These are phyloP conservation scores for Hypoxylon sp. DNA, from an alignment of 2,329 filamentous ascomycete species.

Conservation along the genomic window DNA sequence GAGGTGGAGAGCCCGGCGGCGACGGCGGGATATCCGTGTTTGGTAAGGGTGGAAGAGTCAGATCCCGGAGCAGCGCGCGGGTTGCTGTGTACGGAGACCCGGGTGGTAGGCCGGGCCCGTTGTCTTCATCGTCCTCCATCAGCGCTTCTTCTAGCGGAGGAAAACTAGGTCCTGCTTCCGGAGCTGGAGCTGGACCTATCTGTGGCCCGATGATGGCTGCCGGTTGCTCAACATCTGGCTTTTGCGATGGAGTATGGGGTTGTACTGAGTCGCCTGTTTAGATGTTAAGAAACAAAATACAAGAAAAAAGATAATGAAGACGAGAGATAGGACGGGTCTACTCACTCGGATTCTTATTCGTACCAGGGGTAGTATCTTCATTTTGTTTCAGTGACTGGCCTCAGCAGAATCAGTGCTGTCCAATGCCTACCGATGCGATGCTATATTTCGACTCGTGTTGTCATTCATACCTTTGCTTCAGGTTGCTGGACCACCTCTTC, in stretches of 20 bases:
- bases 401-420: constrained; percentile 55
- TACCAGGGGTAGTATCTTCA: constrained; percentile 40
- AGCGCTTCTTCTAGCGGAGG: constrained; percentile 54
- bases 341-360: constrained; percentile 47
- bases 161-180: constrained; percentile 48
- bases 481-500: constrained; percentile 49
- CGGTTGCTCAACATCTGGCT: constrained; percentile 36
- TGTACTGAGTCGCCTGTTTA: constrained; percentile 33
- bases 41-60: constrained; percentile 80
- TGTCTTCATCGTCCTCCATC: constrained; percentile 47
- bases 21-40: constrained; percentile 83
- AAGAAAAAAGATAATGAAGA: background rate
- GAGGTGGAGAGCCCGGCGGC: constrained; percentile 73
- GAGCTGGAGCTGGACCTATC: constrained; percentile 48
- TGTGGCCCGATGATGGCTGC: constrained; percentile 52
- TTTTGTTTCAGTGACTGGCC: constrained; percentile 52
- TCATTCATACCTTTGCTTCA: constrained; percentile 52
- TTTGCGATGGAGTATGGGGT: constrained; percentile 27
- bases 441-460: constrained; percentile 36
- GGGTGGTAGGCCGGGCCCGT: constrained; percentile 52
- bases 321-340: constrained; percentile 5
- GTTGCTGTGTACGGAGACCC: constrained; percentile 78
- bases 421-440: constrained; percentile 43
- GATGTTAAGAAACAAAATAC: constrained; percentile 21
- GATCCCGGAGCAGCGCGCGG: constrained; percentile 75